phyloP scores from a whole-genome alignment of 352 stramenopile genomes.

The Lagenidium giganteum region DNA sequence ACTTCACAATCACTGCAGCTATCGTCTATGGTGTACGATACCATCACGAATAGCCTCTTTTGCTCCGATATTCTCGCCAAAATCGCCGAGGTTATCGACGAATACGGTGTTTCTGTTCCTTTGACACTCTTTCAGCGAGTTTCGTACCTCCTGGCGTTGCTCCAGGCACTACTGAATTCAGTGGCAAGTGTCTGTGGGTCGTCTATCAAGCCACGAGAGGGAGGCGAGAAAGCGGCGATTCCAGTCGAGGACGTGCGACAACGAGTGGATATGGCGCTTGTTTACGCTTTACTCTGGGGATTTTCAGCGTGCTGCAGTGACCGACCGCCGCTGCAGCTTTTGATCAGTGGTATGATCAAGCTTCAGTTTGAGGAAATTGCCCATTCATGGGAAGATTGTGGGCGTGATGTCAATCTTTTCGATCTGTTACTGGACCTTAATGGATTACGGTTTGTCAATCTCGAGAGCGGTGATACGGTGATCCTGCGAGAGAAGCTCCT shows the following conservation, averaged over 20 bases:
- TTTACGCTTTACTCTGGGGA: slow-evolving; percentile 51
- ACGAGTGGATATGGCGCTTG: slow-evolving; percentile 42
- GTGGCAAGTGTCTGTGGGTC: slow-evolving; percentile 9
- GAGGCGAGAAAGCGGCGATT: not conserved
- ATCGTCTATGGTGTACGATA: slow-evolving; percentile 10
- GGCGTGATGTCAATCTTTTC: slow-evolving; percentile 19
- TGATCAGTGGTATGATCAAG: slow-evolving; percentile 24
- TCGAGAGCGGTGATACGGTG: slow-evolving; percentile 10
- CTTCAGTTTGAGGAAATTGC: slow-evolving; percentile 16
- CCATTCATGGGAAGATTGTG: slow-evolving; percentile 19
- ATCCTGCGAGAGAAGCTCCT: slow-evolving; percentile 18
- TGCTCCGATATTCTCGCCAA: slow-evolving; percentile 18
- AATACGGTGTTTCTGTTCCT: slow-evolving; percentile 18
- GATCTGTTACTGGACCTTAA: slow-evolving; percentile 21
- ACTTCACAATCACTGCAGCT: not conserved
- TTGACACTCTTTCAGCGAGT: slow-evolving; percentile 37
- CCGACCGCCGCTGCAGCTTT: slow-evolving; percentile 8
- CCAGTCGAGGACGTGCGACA: slow-evolving; percentile 13
- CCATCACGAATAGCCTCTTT: slow-evolving; percentile 18
- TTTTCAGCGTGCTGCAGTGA: slow-evolving; percentile 14
- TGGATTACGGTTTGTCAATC: slow-evolving; percentile 15
- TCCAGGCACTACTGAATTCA: slow-evolving; percentile 31
- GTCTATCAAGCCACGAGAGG: slow-evolving; percentile 5
- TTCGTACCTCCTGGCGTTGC: slow-evolving; percentile 31
- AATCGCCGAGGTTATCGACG: slow-evolving; percentile 17